These are phyloP conservation scores for Mycena chlorophos DNA, from an alignment of 768 basidiomycete genomes.

Conservation along the genomic window DNA sequence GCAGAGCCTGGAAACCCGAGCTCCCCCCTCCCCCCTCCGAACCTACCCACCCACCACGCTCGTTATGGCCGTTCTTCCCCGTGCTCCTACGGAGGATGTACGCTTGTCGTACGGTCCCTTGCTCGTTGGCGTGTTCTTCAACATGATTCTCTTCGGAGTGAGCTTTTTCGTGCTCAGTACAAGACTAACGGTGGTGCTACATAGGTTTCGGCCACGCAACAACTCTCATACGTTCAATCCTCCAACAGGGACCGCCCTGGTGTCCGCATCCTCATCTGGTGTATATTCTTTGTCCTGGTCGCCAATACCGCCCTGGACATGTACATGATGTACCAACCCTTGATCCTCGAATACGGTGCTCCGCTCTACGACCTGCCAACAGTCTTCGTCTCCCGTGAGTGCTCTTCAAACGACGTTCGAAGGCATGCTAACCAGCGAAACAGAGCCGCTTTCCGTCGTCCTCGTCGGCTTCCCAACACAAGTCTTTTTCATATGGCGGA, in stretches of 20 bases:
- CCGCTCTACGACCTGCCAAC: background rate
- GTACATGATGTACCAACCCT: slow-evolving; percentile 2
- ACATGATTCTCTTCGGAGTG: slow-evolving; percentile 9
- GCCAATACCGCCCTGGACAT: slow-evolving; percentile 7
- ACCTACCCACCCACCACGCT: no score
- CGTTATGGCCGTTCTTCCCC: background rate
- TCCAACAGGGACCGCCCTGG: background rate
- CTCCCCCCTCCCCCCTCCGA: no score
- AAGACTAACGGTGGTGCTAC: background rate
- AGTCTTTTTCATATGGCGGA: background rate
- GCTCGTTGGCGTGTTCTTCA: slow-evolving; percentile 8
- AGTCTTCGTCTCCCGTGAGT: slow-evolving; percentile 1
- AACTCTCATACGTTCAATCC: slow-evolving; percentile 1
- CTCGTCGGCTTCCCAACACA: background rate
- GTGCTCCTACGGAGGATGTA: background rate
- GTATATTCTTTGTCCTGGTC: background rate
- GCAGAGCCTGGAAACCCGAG: no score
- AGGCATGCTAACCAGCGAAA: background rate
- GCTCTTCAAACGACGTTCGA: background rate
- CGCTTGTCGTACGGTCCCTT: background rate
- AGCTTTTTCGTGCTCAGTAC: background rate
- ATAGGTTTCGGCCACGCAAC: background rate
- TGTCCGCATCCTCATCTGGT: background rate
- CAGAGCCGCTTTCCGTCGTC: slow-evolving; percentile 4
- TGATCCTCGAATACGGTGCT: slow-evolving; percentile 1